Conservation (phyloP, 768 basidiomycete species). For the Trametes meyenii region DNA sequence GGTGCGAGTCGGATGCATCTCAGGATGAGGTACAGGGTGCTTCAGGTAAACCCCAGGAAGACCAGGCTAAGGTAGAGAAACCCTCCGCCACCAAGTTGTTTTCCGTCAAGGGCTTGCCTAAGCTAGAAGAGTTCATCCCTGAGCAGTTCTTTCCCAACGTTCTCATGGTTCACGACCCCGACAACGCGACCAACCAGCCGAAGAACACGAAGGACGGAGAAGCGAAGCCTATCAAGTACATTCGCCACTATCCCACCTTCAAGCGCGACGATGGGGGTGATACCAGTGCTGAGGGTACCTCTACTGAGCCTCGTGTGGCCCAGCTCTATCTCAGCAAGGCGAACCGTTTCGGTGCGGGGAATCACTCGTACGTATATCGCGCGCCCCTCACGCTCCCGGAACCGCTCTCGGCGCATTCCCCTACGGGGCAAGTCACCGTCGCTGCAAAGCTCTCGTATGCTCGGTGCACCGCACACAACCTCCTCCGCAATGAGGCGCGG, state of each 20-base stretch:
- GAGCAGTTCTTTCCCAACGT: constrained; percentile 30
- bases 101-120: constrained; percentile 24
- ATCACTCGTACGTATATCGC: constrained; percentile 56
- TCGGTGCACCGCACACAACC: constrained; percentile 11
- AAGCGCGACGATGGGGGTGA: neutral
- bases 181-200: constrained; percentile 10
- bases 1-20: neutral
- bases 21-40: neutral
- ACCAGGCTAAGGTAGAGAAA: neutral
- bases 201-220: neutral
- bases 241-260: constrained; percentile 19
- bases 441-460: constrained; percentile 31
- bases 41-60: neutral
- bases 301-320: constrained; percentile 29
- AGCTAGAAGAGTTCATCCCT: constrained; percentile 33
- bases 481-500: constrained; percentile 40
- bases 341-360: constrained; percentile 43
- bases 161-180: constrained; percentile 32
- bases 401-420: constrained; percentile 29
- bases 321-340: constrained; percentile 52
- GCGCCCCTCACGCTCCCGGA: constrained; percentile 55
- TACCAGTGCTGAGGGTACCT: neutral
- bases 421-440: constrained; percentile 30
- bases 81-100: neutral
- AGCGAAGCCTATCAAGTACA: constrained; percentile 15